These are phyloP conservation scores for Neotropicomus parvogracilis DNA, from an alignment of 1,284 basidiomycete genomes.

Conservation along the genomic window DNA sequence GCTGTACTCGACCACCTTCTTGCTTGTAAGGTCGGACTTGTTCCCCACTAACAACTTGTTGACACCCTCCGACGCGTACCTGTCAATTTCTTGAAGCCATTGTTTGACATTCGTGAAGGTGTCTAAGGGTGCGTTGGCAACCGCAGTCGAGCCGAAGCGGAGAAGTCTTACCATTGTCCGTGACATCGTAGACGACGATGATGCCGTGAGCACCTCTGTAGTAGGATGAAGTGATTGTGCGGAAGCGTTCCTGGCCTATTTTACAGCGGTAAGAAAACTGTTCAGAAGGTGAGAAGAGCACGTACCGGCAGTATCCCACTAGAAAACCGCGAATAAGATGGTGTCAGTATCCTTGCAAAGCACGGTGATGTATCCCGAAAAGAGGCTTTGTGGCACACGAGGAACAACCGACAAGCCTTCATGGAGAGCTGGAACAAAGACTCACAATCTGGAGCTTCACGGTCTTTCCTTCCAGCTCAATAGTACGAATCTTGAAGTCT, in stretches of 20 bases:
- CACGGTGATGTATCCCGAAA: not conserved
- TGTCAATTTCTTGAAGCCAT: constrained; percentile 99
- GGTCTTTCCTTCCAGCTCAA: constrained; percentile 99
- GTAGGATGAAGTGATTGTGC: constrained; percentile 96
- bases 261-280: not conserved
- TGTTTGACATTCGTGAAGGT: constrained; percentile 99
- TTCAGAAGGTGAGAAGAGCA: not conserved
- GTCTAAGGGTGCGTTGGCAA: constrained; percentile 47
- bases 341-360: constrained; percentile 11
- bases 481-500: constrained; percentile 99
- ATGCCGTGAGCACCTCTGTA: constrained; percentile 97
- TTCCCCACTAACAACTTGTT: constrained; percentile 98
- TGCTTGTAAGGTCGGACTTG: constrained; percentile 95
- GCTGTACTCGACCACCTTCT: constrained; percentile 98
- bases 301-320: constrained; percentile 92
- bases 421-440: constrained; percentile 25
- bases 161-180: constrained; percentile 76
- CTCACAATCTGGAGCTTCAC: constrained; percentile 99
- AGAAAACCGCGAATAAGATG: constrained; percentile 15
- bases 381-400: not conserved
- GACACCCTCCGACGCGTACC: constrained; percentile 98
- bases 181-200: constrained; percentile 99
- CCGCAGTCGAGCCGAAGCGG: constrained; percentile 1
- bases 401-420: not conserved
- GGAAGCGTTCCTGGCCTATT: constrained; percentile 91